Evolutionary conservation across 352 stramenopile genomes (phyloP).

Genomic region (Globisporangium lucens): DNA sequence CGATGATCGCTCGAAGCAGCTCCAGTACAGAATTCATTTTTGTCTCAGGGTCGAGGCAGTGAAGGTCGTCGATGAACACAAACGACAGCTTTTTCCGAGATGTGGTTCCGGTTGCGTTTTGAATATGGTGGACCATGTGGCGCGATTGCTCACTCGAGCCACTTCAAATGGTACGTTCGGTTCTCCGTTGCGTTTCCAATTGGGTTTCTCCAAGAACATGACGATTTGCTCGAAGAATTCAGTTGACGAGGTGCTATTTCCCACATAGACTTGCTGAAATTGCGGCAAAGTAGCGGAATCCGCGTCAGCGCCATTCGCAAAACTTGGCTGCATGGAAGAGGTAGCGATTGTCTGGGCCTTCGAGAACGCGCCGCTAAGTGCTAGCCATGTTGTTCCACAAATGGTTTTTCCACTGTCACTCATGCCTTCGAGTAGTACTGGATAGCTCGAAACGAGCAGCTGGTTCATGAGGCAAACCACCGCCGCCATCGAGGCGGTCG

Average conservation of each 20-base stretch:
- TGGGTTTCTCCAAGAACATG: slow-evolving; percentile 10
- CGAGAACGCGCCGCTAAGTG: slow-evolving; percentile 34
- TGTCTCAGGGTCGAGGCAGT: slow-evolving; percentile 26
- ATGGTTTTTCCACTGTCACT: slow-evolving; percentile 52
- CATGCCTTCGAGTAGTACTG: slow-evolving; percentile 35
- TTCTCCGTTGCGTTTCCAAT: neutral
- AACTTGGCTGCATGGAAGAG: neutral
- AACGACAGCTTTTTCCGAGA: slow-evolving; percentile 8
- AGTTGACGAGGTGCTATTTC: slow-evolving; percentile 5
- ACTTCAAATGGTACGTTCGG: neutral
- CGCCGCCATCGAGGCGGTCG: slow-evolving; percentile 31
- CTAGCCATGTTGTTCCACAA: slow-evolving; percentile 27
- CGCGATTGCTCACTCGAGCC: neutral
- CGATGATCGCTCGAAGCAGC: slow-evolving; percentile 41
- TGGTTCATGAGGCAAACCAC: slow-evolving; percentile 47
- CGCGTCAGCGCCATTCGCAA: neutral
- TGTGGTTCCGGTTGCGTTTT: neutral
- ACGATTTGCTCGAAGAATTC: slow-evolving; percentile 16
- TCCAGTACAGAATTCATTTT: slow-evolving; percentile 39
- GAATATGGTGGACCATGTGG: neutral
- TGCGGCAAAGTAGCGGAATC: neutral
- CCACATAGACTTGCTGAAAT: slow-evolving; percentile 18
- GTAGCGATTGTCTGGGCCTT: slow-evolving; percentile 21
- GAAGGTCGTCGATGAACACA: slow-evolving; percentile 66
- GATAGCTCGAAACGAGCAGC: slow-evolving; percentile 37